Base-by-base conservation (phyloP, 257 asterid species). In the Penstemon davidsonii region DNA sequence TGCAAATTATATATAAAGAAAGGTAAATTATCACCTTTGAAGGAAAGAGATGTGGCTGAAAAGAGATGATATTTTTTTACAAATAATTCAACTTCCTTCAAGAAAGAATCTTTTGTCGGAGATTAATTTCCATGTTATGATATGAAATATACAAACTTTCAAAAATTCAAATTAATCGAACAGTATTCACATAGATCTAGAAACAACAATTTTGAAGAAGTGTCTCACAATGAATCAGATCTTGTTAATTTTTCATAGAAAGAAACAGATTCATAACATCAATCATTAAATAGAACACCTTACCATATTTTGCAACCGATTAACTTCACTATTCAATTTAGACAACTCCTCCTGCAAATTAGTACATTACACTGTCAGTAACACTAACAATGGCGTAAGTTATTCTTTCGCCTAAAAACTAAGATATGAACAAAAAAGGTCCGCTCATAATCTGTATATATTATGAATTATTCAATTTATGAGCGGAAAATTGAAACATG, bases 341-440 rank as follows among this genome's bases (percentile, higher is more conserved):
- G 87, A 85, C 75, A 94, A 38, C 78, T 87, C 96, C 64, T 84
- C 96, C 99, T 94, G 95, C 75, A 76, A 54, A 72, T 43, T 15
- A 40, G 38, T 55, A 72, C 12, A 75, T 53, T 12, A 62, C 44
- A 25, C 47, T 53, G 69, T 76, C 61, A 78, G 56, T 13, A 47
- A 42, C 69, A 44, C 44, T 12, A 18, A 45, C 4, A 25, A 7
- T 25, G 33, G 33, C 9, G 15, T 11, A 15, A 46, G 40, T 12
- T 56, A 69, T 63, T 66, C 47, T 60, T 67, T 25, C 33, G 2
- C 33, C 33, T 25, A 25, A 25, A 25, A 25, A 25, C 33, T 25
- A 25, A 25, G 33, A 25, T 25, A 25, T 25, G 33, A 25, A 25
- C 33, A 0, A 25, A 25, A 25, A 25, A 1, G 33, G 33, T 25